Conservation (phyloP, 371 early-diverging fungal genomes). For the Sanchytrium tribonematis region DNA sequence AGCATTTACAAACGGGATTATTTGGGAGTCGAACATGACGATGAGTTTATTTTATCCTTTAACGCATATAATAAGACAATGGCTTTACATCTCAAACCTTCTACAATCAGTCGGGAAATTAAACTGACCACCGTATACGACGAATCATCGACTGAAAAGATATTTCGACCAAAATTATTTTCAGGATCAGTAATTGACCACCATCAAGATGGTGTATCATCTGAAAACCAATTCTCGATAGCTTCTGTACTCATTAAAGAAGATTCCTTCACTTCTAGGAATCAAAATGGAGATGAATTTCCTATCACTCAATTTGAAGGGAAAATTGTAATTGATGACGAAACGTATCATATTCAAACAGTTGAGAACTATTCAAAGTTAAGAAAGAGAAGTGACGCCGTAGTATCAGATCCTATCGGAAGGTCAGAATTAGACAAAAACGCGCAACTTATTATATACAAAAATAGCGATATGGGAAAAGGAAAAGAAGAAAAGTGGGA, state of each 20-base stretch:
- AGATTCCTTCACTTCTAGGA: background rate
- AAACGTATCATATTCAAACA: background rate
- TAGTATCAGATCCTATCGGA: background rate
- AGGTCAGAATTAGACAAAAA: background rate
- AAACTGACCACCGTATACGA: background rate
- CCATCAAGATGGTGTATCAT: background rate
- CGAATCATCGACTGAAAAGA: background rate
- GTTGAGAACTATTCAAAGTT: background rate
- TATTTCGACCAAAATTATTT: background rate
- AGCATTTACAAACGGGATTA: background rate
- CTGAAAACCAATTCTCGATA: too few relatives aligned
- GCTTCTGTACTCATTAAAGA: background rate
- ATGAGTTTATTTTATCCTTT: background rate
- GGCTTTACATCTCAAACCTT: background rate
- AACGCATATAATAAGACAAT: conserved; percentile 1
- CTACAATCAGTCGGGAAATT: background rate
- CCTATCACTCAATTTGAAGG: background rate
- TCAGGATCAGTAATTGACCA: background rate
- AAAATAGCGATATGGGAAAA: background rate
- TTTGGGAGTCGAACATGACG: background rate
- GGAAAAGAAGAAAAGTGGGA: background rate
- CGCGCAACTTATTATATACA: background rate
- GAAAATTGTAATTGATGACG: background rate
- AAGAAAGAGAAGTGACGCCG: background rate
- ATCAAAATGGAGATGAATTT: background rate